Evolutionary conservation across 768 basidiomycete species (phyloP).

Genomic region (Xerocomus potaroensis): DNA sequence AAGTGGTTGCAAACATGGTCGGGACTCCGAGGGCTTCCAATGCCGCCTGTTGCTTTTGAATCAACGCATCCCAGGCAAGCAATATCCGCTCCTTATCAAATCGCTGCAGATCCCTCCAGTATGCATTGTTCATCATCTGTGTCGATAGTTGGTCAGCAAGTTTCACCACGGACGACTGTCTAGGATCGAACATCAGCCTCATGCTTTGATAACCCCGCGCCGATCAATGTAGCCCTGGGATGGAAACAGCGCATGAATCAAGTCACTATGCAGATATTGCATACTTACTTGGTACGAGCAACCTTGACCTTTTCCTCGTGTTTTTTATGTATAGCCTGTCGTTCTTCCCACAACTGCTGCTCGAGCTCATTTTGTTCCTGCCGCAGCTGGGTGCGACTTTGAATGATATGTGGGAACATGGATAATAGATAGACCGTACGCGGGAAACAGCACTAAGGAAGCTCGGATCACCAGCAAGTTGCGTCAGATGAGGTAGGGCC

Average conservation of each 20-base stretch:
- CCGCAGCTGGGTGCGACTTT: constrained; percentile 51
- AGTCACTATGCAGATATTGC: not conserved
- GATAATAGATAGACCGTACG: constrained; percentile 35
- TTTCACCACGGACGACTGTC: not conserved
- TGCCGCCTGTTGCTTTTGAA: constrained; percentile 62
- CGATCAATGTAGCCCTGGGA: constrained; percentile 63
- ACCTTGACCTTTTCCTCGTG: constrained; percentile 71
- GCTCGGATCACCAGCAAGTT: constrained; percentile 48
- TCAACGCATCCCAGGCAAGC: constrained; percentile 73
- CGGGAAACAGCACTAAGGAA: constrained; percentile 49
- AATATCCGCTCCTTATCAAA: constrained; percentile 71
- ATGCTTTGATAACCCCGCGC: constrained; percentile 59
- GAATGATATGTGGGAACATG: constrained; percentile 5
- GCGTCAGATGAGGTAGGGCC: constrained; percentile 60
- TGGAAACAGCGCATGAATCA: constrained; percentile 2
- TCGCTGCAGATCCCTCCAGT: constrained; percentile 57
- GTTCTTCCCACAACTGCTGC: constrained; percentile 62
- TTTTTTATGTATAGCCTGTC: constrained; percentile 54
- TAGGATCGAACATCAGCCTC: constrained; percentile 41
- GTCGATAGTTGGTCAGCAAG: constrained; percentile 15
- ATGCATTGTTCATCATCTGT: constrained; percentile 63
- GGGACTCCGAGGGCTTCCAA: constrained; percentile 63
- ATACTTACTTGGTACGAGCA: constrained; percentile 58
- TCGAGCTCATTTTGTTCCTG: constrained; percentile 69
- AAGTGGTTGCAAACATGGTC: constrained; percentile 60